A percentile compares a stretch with the other conserved stretches of the same genome.
Evolutionary conservation across 176 grass and related monocot genomes (phyloP).

Genomic region (Raddia distichophylla): DNA sequence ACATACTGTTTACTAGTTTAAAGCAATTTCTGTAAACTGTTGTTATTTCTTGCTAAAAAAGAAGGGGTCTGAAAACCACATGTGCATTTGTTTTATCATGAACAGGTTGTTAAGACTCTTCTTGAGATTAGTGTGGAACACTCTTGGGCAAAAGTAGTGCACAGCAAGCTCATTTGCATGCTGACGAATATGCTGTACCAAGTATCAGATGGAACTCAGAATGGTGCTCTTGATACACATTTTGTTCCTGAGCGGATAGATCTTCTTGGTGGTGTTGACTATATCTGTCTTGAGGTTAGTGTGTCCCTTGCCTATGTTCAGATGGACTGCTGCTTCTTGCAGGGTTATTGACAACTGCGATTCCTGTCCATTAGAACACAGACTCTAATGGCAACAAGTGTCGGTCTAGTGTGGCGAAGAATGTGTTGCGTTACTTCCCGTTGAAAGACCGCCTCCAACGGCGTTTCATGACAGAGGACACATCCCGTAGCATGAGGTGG

Average conservation of each 20-base stretch:
- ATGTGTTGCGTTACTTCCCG: too few species aligned
- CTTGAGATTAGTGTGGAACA: constrained; percentile 88
- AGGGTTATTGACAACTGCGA: constrained; percentile 18
- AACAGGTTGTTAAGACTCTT: constrained; percentile 87
- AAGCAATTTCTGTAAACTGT: constrained; percentile 11
- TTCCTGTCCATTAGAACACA: constrained; percentile 28
- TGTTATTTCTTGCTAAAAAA: constrained; percentile 21
- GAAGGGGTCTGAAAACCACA: constrained; percentile 18
- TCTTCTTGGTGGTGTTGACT: constrained; percentile 90
- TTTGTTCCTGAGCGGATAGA: constrained; percentile 71
- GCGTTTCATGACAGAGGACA: too few species aligned
- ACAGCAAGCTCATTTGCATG: constrained; percentile 94
- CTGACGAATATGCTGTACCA: constrained; percentile 92
- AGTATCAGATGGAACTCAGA: constrained; percentile 67
- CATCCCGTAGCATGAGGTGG: too few species aligned
- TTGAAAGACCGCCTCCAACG: too few species aligned
- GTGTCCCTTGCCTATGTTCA: constrained; percentile 19
- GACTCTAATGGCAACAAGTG: too few species aligned
- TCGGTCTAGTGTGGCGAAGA: too few species aligned
- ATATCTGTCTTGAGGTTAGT: constrained; percentile 93
- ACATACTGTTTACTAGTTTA: constrained; percentile 21
- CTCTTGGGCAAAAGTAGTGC: constrained; percentile 93
- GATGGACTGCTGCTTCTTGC: neutral
- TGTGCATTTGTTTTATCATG: neutral
- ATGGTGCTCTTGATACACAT: constrained; percentile 53